Conservation (phyloP, 352 stramenopile genomes). For the Phytophthora sansomeana region DNA sequence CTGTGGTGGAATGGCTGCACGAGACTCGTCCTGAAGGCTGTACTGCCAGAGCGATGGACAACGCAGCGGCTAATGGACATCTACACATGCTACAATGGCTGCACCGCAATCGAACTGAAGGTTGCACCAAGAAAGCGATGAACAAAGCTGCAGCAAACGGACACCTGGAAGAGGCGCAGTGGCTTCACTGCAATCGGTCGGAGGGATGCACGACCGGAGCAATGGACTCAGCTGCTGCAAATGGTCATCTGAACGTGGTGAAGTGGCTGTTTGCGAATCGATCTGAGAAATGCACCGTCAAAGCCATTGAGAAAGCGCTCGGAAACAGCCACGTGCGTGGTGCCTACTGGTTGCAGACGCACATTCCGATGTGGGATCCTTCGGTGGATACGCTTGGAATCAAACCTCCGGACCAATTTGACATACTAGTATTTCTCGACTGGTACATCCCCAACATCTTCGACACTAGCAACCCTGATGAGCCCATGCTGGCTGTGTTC, state of each 20-base stretch:
- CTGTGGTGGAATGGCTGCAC: constrained; percentile 5
- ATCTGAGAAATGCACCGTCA: constrained; percentile 9
- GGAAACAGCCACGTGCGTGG: constrained; percentile 12
- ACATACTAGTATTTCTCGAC: constrained; percentile 14
- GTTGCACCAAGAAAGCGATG: not conserved
- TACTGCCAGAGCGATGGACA: constrained; percentile 5
- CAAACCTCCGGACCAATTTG: constrained; percentile 10
- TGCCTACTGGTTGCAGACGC: constrained; percentile 9
- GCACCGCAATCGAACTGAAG: not conserved
- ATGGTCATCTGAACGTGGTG: constrained; percentile 10
- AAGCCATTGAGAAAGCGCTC: constrained; percentile 10
- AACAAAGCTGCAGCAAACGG: constrained; percentile 11
- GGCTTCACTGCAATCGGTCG: constrained; percentile 11
- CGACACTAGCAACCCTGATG: not conserved
- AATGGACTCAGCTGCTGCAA: constrained; percentile 16
- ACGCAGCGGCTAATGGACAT: constrained; percentile 9
- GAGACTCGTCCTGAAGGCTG: not conserved
- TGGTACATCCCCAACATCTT: constrained; percentile 8
- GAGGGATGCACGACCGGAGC: constrained; percentile 14
- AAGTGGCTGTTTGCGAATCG: constrained; percentile 14
- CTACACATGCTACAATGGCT: constrained; percentile 12
- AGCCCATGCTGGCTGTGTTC: constrained; percentile 11
- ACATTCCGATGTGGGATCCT: constrained; percentile 6
- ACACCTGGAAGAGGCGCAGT: constrained; percentile 8
- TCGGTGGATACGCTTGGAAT: constrained; percentile 7